Evolutionary conservation across 805 yeast species (phyloP).

Genomic region (Komagataella pastoris): DNA sequence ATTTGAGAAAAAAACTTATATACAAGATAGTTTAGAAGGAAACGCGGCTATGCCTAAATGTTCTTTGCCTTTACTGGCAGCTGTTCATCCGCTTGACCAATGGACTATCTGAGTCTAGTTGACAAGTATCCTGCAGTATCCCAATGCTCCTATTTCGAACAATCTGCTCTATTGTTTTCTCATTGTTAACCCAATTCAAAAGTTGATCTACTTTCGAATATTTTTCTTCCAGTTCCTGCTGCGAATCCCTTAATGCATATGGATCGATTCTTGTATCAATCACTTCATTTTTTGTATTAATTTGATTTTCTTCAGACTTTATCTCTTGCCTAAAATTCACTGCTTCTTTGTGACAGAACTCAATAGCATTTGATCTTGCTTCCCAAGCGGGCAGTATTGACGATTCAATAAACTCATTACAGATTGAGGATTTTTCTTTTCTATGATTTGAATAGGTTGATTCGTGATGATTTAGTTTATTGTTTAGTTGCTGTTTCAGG

Average conservation of each 20-base stretch:
- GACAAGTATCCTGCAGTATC: slow-evolving; percentile 22
- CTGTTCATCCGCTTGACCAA: not conserved
- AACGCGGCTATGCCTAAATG: not conserved
- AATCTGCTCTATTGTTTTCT: slow-evolving; percentile 25
- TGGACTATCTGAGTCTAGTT: slow-evolving; percentile 1
- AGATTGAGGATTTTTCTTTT: slow-evolving; percentile 10
- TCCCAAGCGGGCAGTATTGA: slow-evolving; percentile 34
- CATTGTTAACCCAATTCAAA: slow-evolving; percentile 23
- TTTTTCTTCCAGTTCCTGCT: slow-evolving; percentile 15
- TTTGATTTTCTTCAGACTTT: slow-evolving; percentile 10
- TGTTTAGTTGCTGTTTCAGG: slow-evolving; percentile 27
- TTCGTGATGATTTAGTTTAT: slow-evolving; percentile 18
- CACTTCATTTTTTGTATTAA: slow-evolving; percentile 8
- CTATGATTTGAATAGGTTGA: slow-evolving; percentile 1
- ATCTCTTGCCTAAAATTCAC: slow-evolving; percentile 16
- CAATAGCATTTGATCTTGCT: slow-evolving; percentile 23
- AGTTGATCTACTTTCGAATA: slow-evolving; percentile 16
- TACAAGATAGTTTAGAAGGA: not conserved
- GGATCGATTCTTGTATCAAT: slow-evolving; percentile 31
- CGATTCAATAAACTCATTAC: slow-evolving; percentile 20
- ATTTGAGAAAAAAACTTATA: not conserved
- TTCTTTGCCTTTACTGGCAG: not conserved
- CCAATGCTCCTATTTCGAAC: slow-evolving; percentile 21
- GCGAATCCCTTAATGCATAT: slow-evolving; percentile 28
- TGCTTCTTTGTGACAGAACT: slow-evolving; percentile 25